These are phyloP conservation scores for Cercospora zeina DNA, from an alignment of 2,329 filamentous ascomycete genomes.

Conservation along the genomic window DNA sequence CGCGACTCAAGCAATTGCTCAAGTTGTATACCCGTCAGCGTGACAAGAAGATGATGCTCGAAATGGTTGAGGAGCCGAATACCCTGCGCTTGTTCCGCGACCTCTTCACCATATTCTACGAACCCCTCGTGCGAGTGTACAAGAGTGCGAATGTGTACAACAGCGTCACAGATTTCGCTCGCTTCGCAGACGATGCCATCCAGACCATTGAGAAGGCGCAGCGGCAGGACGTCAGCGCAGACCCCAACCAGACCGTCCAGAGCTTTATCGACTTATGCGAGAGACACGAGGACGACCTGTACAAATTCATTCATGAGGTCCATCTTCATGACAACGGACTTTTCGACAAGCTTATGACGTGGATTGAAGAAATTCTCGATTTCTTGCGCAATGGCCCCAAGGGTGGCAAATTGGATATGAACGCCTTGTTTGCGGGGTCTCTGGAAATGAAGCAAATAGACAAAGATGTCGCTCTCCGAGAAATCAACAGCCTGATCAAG, in stretches of 20 bases:
- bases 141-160: constrained; percentile 98
- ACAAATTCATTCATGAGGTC: constrained; percentile 98
- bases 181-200: constrained; percentile 91
- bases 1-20: constrained; percentile 88
- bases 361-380: constrained; percentile 93
- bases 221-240: constrained; percentile 79
- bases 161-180: constrained; percentile 92
- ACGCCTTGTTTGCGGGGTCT: constrained; percentile 83
- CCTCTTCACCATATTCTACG: constrained; percentile 97
- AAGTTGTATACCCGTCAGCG: constrained; percentile 88
- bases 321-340: constrained; percentile 95
- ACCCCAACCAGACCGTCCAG: constrained; percentile 97
- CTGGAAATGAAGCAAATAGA: constrained; percentile 68
- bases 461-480: constrained; percentile 68
- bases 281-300: constrained; percentile 93
- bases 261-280: constrained; percentile 96
- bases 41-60: constrained; percentile 96
- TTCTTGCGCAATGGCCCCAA: constrained; percentile 81
- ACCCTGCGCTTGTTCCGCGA: constrained; percentile 95
- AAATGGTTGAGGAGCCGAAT: constrained; percentile 93
- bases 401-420: constrained; percentile 88
- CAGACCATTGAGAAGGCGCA: constrained; percentile 69
- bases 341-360: constrained; percentile 93
- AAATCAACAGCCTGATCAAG: constrained; percentile 81
- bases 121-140: constrained; percentile 93